Percentiles rank a stretch among this genome's conserved stretches.
Evolutionary conservation across 495 filamentous ascomycete species (phyloP).

Genomic region (Lasiosphaeria ovina): DNA sequence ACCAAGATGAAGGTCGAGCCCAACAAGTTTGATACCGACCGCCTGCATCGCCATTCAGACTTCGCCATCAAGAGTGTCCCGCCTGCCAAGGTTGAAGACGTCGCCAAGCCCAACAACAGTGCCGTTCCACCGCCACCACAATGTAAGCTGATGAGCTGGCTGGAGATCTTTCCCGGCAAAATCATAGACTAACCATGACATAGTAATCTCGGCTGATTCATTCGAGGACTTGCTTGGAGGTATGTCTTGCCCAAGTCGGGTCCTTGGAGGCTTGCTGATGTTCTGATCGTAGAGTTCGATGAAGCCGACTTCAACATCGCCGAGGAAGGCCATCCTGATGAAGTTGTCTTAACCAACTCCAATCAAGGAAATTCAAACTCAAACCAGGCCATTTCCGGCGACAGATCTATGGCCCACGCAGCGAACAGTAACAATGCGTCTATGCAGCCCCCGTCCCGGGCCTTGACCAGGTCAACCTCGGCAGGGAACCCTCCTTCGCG

Average conservation of each 20-base stretch:
- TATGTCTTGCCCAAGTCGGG: slow-evolving; percentile 32
- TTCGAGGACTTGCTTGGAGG: slow-evolving; percentile 71
- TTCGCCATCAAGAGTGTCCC: slow-evolving; percentile 62
- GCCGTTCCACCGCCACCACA: slow-evolving; percentile 23
- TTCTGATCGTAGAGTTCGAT: slow-evolving; percentile 55
- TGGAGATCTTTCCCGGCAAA: slow-evolving; percentile 4
- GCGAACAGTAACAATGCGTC: slow-evolving; percentile 4
- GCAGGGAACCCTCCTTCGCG: slow-evolving; percentile 26
- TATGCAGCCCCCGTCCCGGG: slow-evolving; percentile 39
- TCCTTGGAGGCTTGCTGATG: slow-evolving; percentile 4
- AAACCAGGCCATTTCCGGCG: slow-evolving; percentile 8
- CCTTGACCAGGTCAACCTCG: slow-evolving; percentile 25
- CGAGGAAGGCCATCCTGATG: slow-evolving; percentile 62
- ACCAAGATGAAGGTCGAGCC: slow-evolving; percentile 72
- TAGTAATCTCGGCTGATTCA: slow-evolving; percentile 29
- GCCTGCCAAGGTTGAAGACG: slow-evolving; percentile 29
- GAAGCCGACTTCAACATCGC: slow-evolving; percentile 68
- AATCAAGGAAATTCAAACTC: slow-evolving; percentile 1
- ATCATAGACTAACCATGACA: neutral
- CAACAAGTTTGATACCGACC: slow-evolving; percentile 67
- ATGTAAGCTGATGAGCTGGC: slow-evolving; percentile 21
- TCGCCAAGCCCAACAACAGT: slow-evolving; percentile 31
- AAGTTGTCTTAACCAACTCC: slow-evolving; percentile 45
- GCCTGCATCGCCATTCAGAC: slow-evolving; percentile 78
- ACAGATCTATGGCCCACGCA: slow-evolving; percentile 7